These are phyloP conservation scores for Phytopythium litorale DNA, from an alignment of 352 stramenopile species.

Conservation along the genomic window DNA sequence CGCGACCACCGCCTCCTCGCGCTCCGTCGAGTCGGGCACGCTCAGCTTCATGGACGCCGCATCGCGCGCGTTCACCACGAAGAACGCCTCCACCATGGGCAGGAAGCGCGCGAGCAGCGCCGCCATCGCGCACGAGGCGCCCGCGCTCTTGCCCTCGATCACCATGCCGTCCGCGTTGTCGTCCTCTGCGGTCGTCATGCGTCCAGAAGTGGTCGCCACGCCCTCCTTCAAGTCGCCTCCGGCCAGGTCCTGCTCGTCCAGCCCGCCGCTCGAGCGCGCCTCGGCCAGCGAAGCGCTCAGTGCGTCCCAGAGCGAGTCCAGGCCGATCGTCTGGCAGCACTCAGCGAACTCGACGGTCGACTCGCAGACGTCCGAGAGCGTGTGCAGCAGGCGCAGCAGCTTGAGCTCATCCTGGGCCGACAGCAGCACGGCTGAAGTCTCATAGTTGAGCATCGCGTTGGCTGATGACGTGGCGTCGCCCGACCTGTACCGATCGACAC, in stretches of 20 bases:
- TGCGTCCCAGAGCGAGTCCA: slow-evolving; percentile 76
- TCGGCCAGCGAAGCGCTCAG: slow-evolving; percentile 74
- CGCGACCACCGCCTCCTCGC: slow-evolving; percentile 75
- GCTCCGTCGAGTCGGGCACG: slow-evolving; percentile 66
- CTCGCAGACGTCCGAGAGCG: slow-evolving; percentile 85
- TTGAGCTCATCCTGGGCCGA: slow-evolving; percentile 91
- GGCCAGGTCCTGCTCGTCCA: slow-evolving; percentile 59
- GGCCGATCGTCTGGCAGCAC: slow-evolving; percentile 59
- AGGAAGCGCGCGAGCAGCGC: slow-evolving; percentile 96
- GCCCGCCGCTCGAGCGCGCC: slow-evolving; percentile 54
- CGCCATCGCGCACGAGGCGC: slow-evolving; percentile 87
- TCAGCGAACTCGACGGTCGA: slow-evolving; percentile 68
- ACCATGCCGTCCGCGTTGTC: slow-evolving; percentile 69
- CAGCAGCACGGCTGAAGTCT: slow-evolving; percentile 73
- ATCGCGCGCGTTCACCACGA: slow-evolving; percentile 95
- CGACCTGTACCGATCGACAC: slow-evolving; percentile 25
- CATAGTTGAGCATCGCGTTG: slow-evolving; percentile 24
- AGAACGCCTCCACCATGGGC: slow-evolving; percentile 98
- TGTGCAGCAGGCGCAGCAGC: slow-evolving; percentile 95
- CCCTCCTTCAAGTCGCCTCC: slow-evolving; percentile 12
- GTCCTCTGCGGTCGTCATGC: slow-evolving; percentile 30
- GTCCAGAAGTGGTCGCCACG: slow-evolving; percentile 16
- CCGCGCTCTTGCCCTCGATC: slow-evolving; percentile 86
- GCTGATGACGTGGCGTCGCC: slow-evolving; percentile 12
- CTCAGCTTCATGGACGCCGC: slow-evolving; percentile 69